Percentiles rank a stretch among this genome's conserved stretches.
Evolutionary conservation across 768 basidiomycete species (phyloP).

Genomic region (Punctularia strigosozonata): DNA sequence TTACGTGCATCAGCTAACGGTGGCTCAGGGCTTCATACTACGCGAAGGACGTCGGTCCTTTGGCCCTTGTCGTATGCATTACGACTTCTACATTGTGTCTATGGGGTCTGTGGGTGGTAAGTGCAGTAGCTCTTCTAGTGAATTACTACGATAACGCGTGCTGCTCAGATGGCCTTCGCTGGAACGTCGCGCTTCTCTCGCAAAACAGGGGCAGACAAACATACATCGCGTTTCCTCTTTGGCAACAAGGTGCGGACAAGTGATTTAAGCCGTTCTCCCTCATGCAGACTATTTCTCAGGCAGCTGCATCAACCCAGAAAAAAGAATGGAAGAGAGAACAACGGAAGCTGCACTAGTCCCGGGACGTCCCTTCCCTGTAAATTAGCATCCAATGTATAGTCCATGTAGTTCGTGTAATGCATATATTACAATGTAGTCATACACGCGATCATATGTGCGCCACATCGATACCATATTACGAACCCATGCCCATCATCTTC

Average conservation of each 20-base stretch:
- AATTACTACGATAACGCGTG: background rate
- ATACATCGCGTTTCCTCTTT: constrained; percentile 70
- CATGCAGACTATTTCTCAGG: no score
- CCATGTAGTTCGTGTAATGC: no score
- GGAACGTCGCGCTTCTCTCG: constrained; percentile 44
- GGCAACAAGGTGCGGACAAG: constrained; percentile 55
- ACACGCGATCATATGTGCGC: background rate
- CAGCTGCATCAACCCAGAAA: constrained; percentile 51
- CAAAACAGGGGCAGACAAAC: constrained; percentile 74
- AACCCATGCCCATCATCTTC: constrained; percentile 82
- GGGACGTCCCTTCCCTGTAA: background rate
- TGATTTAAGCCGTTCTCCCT: no score
- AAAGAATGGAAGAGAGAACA: constrained; percentile 40
- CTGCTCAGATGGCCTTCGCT: constrained; percentile 45
- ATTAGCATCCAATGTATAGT: background rate
- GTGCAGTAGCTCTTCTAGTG: constrained; percentile 16
- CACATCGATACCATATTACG: background rate
- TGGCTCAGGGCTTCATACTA: constrained; percentile 62
- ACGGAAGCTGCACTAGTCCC: constrained; percentile 6
- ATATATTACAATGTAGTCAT: background rate
- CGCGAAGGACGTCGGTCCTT: constrained; percentile 39
- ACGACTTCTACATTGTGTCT: constrained; percentile 41
- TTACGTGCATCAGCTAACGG: no score
- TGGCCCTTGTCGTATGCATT: constrained; percentile 39
- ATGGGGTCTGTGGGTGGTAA: constrained; percentile 65